Conservation (phyloP, 2,329 filamentous ascomycete species). For the Colletotrichum viniferum region DNA sequence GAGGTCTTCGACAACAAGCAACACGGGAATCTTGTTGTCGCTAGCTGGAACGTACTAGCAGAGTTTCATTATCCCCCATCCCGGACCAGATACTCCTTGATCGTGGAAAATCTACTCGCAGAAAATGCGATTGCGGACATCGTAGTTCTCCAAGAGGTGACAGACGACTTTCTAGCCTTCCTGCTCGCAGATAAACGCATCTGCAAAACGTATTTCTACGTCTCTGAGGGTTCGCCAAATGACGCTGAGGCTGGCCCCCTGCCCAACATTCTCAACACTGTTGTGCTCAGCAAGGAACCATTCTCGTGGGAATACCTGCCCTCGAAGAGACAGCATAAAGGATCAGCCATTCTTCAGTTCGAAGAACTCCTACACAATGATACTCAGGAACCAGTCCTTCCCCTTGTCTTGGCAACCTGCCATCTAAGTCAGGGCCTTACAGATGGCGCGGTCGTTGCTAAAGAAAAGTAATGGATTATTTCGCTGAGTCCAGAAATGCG, state of each 20-base stretch:
- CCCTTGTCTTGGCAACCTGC: slow-evolving; percentile 58
- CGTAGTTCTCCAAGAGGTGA: slow-evolving; percentile 66
- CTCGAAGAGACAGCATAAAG: slow-evolving; percentile 62
- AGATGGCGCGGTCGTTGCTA: slow-evolving; percentile 60
- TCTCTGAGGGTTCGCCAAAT: slow-evolving; percentile 60
- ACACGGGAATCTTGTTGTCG: slow-evolving; percentile 37
- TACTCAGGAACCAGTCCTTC: slow-evolving; percentile 29
- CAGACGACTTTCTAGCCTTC: slow-evolving; percentile 64
- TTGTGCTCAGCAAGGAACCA: slow-evolving; percentile 60
- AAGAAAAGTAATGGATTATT: slow-evolving; percentile 37
- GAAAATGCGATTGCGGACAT: slow-evolving; percentile 48
- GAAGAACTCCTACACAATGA: slow-evolving; percentile 30
- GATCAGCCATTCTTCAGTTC: slow-evolving; percentile 34
- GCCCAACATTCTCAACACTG: slow-evolving; percentile 63
- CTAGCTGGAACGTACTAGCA: slow-evolving; percentile 59
- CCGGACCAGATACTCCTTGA: slow-evolving; percentile 42
- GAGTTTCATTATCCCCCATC: slow-evolving; percentile 54
- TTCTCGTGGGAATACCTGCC: slow-evolving; percentile 62
- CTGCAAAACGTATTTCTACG: slow-evolving; percentile 54
- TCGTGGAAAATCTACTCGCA: slow-evolving; percentile 50
- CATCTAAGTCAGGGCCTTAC: slow-evolving; percentile 67
- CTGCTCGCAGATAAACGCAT: slow-evolving; percentile 54
- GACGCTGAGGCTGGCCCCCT: slow-evolving; percentile 58
- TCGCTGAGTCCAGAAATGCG: no score
- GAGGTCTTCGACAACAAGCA: no score